Evolutionary conservation across 371 early-diverging fungal species (phyloP).

Genomic region (Mucor piriformis): DNA sequence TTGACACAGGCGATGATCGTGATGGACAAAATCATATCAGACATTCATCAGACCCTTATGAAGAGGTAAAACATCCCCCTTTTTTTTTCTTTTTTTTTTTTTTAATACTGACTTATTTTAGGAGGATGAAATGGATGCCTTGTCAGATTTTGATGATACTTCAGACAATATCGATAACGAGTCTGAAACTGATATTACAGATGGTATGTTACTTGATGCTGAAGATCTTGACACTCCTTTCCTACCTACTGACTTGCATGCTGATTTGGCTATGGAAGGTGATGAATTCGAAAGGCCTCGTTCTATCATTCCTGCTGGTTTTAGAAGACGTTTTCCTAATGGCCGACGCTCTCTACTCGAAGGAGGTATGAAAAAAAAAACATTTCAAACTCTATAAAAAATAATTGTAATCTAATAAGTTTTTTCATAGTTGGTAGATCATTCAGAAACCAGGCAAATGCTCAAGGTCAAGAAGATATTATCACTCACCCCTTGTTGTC

Average conservation of each 20-base stretch:
- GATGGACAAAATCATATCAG: slow-evolving; percentile 36
- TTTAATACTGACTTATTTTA: slow-evolving; percentile 7
- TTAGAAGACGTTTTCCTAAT: slow-evolving; percentile 31
- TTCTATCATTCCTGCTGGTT: slow-evolving; percentile 31
- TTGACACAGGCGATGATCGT: slow-evolving; percentile 51
- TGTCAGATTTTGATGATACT: slow-evolving; percentile 56
- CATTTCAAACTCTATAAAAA: not conserved
- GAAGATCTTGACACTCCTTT: slow-evolving; percentile 64
- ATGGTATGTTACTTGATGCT: slow-evolving; percentile 55
- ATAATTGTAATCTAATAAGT: not conserved
- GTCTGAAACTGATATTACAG: slow-evolving; percentile 48
- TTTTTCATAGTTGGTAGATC: slow-evolving; percentile 32
- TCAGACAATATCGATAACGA: slow-evolving; percentile 53
- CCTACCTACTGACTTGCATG: slow-evolving; percentile 41
- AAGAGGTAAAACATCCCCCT: too few relatives aligned
- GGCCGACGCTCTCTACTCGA: slow-evolving; percentile 31
- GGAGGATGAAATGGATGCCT: slow-evolving; percentile 48
- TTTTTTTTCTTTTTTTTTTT: too few relatives aligned
- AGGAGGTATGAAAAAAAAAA: slow-evolving; percentile 18
- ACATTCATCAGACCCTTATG: slow-evolving; percentile 31
- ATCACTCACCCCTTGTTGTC: slow-evolving; percentile 75
- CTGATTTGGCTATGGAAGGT: slow-evolving; percentile 34
- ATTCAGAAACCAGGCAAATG: slow-evolving; percentile 24
- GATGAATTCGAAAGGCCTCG: slow-evolving; percentile 46
- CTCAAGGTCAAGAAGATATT: slow-evolving; percentile 52